Base-by-base conservation (phyloP, 164 flowering plant species). In the Vitis cinerea region DNA sequence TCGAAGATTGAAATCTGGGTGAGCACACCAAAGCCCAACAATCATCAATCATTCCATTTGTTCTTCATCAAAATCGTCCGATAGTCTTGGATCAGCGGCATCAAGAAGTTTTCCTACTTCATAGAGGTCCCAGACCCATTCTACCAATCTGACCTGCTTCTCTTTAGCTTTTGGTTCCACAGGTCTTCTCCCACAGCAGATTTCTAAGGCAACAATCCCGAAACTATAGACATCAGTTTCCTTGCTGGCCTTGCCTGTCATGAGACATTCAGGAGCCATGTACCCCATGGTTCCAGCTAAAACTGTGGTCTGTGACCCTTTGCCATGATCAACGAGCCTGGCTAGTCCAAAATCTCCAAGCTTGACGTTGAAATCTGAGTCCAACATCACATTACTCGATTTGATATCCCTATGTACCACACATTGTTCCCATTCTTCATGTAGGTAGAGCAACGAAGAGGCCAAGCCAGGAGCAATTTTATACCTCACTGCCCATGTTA, bases 21-120 rank as follows among this genome's bases (percentile, higher is more conserved):
- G 74, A 16, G 64, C 62, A 59, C 74, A 71, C 74, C 74, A 71
- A 9, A 71, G 50, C 19, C 74, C 69, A 23, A 71, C 64, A 30
- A 49, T 55, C 53, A 70, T 17, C 73, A 70, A 70, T 13, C 66
- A 13, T 49, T 53, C 61, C 29, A 70, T 55, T 56, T 70, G 3
- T 12, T 16, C 16, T 19, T 62, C 75, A 48, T 50, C 49, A 13
- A 14, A 66, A 54, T 66, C 66, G 16, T 11, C 9, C 2, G 53
- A 44, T 27, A 61, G 56, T 54, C 27, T 54, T 29, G 19, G 8
- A 66, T 66, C 69, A 5, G 17, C 50, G 2, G 60, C 69, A 2
- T 16, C 13, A 30, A 51, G n/a, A 29, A 65, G 30, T 29, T 51
- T 47, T 23, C 27, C 59, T 3, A 16, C 31, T 23, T 59, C 68